A percentile compares a stretch with the other conserved stretches of the same genome.
These are phyloP conservation scores for Fusarium keratoplasticum DNA, from an alignment of 2,329 filamentous ascomycete species.

Conservation along the genomic window DNA sequence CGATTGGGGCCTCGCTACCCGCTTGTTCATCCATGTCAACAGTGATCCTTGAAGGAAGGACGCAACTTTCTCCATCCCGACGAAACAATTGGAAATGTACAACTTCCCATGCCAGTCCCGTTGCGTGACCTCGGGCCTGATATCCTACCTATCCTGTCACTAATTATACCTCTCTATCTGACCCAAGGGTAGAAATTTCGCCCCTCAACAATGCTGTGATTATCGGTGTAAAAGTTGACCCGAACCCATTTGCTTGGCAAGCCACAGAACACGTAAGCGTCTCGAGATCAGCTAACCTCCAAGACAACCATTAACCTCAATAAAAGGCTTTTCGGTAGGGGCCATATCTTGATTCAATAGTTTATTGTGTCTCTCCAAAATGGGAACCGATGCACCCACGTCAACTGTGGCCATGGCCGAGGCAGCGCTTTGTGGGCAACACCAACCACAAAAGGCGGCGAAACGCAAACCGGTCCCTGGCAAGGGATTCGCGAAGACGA, in stretches of 20 bases:
- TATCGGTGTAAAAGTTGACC: neutral
- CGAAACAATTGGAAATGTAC: neutral
- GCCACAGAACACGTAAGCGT: neutral
- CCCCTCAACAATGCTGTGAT: neutral
- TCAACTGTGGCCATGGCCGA: neutral
- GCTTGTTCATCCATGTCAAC: neutral
- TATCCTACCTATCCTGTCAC: neutral
- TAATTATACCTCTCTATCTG: neutral
- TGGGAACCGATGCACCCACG: neutral
- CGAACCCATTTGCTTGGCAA: neutral
- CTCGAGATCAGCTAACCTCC: neutral
- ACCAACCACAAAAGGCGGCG: neutral
- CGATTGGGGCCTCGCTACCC: too few species aligned
- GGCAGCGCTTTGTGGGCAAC: neutral
- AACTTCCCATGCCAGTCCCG: neutral
- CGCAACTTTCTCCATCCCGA: neutral
- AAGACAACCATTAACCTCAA: neutral
- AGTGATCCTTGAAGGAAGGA: neutral
- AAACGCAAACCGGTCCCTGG: neutral
- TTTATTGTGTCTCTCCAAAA: neutral
- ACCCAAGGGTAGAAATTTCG: neutral
- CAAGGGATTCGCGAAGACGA: neutral
- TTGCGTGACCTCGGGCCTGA: neutral
- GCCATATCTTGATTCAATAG: neutral
- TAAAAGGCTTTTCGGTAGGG: neutral